Evolutionary conservation across 2,329 filamentous ascomycete species (phyloP).

Genomic region (Scortechinia acanthostroma): DNA sequence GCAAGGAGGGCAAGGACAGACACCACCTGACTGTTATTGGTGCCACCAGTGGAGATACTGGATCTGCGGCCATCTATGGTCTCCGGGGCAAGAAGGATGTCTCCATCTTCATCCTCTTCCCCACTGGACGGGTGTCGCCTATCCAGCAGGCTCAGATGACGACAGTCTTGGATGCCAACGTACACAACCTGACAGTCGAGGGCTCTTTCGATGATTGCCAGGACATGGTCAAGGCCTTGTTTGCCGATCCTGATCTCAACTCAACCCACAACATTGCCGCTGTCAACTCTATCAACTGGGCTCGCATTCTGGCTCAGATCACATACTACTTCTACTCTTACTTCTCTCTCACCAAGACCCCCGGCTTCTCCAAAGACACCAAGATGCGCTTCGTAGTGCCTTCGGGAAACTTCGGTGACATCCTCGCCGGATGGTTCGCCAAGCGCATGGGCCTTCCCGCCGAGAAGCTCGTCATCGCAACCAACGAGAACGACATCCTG

Average conservation of each 20-base stretch:
- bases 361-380: constrained; percentile 51
- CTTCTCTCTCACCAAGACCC: constrained; percentile 66
- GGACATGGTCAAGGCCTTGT: constrained; percentile 90
- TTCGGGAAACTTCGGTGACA: constrained; percentile 93
- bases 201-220: constrained; percentile 97
- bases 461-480: constrained; percentile 84
- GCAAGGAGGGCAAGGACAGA: constrained; percentile 58
- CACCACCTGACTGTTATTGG: constrained; percentile 82
- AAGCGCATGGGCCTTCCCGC: constrained; percentile 81
- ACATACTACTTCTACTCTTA: constrained; percentile 96
- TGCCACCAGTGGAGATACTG: constrained; percentile 82
- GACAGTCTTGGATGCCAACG: constrained; percentile 80
- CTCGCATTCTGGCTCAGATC: constrained; percentile 89
- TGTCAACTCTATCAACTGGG: constrained; percentile 96
- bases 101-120: constrained; percentile 89
- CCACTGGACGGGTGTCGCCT: constrained; percentile 81
- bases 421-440: constrained; percentile 88
- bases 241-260: constrained; percentile 80
- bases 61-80: constrained; percentile 92
- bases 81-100: constrained; percentile 93
- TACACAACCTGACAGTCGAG: constrained; percentile 82
- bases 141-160: constrained; percentile 98
- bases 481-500: constrained; percentile 96
- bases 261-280: constrained; percentile 76
- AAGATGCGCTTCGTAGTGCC: constrained; percentile 82